phyloP scores from a whole-genome alignment of 345 rosid species.

The Eutrema japonicum region DNA sequence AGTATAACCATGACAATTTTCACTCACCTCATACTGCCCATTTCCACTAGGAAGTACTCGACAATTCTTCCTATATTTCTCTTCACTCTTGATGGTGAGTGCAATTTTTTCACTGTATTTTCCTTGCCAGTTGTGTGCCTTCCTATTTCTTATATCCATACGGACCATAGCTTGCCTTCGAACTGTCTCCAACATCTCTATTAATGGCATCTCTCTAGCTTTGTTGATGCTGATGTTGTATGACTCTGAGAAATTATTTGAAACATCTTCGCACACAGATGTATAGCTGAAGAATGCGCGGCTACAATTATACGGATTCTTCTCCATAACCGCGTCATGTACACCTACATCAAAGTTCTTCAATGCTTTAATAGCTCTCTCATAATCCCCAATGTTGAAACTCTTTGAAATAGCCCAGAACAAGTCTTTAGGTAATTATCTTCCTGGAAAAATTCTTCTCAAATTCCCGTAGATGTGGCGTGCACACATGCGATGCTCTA shows the following conservation, averaged over 20 bases:
- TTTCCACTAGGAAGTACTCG: not conserved
- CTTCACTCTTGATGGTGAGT: not conserved
- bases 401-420: not conserved
- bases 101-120: not conserved
- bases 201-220: not conserved
- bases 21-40: not conserved
- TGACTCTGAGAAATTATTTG: not conserved
- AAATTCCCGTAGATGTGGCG: not conserved
- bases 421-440: not conserved
- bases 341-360: not conserved
- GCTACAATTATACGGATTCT: not conserved
- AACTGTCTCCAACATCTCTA: not conserved
- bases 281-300: not conserved
- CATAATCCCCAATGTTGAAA: not conserved
- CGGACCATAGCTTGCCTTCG: not conserved
- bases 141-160: not conserved
- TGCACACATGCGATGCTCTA: not conserved
- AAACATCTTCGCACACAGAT: not conserved
- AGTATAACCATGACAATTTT: not conserved
- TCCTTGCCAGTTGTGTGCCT: not conserved
- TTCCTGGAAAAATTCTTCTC: not conserved
- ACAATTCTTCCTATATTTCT: not conserved
- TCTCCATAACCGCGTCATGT: not conserved
- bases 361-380: not conserved
- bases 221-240: not conserved